Percentiles rank a stretch among this genome's conserved stretches.
phyloP scores from a whole-genome alignment of 768 basidiomycete species.

The Tricholoma sp. region DNA sequence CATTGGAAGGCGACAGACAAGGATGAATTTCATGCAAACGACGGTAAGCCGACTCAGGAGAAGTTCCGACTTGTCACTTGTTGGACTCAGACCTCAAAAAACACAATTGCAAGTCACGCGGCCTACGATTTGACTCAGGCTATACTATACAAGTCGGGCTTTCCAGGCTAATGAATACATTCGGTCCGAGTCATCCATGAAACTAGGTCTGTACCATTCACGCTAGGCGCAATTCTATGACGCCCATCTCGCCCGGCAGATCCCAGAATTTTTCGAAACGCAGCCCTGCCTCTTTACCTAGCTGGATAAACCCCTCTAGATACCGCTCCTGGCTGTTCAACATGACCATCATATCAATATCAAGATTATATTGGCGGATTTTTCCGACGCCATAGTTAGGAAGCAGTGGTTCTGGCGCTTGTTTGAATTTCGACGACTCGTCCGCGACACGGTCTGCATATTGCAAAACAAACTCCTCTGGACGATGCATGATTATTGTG shows the following conservation, averaged over 20 bases:
- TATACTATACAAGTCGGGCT: no score
- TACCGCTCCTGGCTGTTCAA: slow-evolving; percentile 41
- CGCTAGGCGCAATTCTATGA: slow-evolving; percentile 4
- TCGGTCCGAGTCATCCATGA: neutral
- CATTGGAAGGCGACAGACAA: neutral
- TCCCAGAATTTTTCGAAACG: slow-evolving; percentile 32
- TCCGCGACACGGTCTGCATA: slow-evolving; percentile 15
- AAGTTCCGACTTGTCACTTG: no score
- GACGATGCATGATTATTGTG: neutral
- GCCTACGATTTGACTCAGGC: no score
- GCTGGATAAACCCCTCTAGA: slow-evolving; percentile 30
- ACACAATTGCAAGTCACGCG: no score
- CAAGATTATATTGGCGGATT: slow-evolving; percentile 36
- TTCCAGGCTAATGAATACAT: no score
- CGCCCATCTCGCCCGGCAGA: slow-evolving; percentile 8
- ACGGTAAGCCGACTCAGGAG: no score
- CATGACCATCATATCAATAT: slow-evolving; percentile 39
- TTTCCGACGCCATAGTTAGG: slow-evolving; percentile 43
- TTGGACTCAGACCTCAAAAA: no score
- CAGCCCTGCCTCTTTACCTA: slow-evolving; percentile 30
- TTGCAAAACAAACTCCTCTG: slow-evolving; percentile 33
- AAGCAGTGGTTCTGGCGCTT: slow-evolving; percentile 41
- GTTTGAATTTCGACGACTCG: slow-evolving; percentile 7
- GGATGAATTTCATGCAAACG: neutral
- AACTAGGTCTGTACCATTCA: neutral